Evolutionary conservation across 129 eudicot species (phyloP), one percentile per base, ranked within the genome.

Genomic region (Helianthus tuberosus): DNA sequence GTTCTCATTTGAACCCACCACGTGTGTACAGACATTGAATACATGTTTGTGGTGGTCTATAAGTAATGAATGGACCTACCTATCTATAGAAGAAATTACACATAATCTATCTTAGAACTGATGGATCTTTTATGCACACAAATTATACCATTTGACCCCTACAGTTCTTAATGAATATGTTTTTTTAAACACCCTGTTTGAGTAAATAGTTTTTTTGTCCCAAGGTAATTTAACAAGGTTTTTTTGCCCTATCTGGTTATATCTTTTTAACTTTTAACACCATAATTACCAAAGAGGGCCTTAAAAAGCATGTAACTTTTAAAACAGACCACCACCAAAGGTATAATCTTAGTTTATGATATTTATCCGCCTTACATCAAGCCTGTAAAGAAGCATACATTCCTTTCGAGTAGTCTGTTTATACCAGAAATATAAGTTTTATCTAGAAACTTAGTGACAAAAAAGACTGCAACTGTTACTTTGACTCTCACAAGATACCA

Each of bases 91-190:
- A 36, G 20, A 71, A 17, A 53, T 29, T 25, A 55, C 75, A 71
- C 53, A 20, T 55, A 71, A 71, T 71, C 9, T n/a, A 35, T 52
- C 16, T 32, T 32, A 39, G 11, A 54, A 55, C 75, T 13, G 41
- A 36, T 71, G 13, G 14, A 38, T 53, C 53, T 39, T 55, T 10
- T 69, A 65, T 65, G 23, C 72, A 67, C 72, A 67, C 6, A 67
- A 66, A 2, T 3, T 32, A 44, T 66, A 12, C 73, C 59, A 68
- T 68, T 67, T 68, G 54, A 68, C 39, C 54, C 65, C 64, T 59
- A 12, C 11, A 11, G 65, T 8, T 59, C 41, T 27, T 46, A 17
- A 66, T 13, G 27, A 43, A 8, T 8, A 43, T 43, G 47, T 9
- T 43, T 43, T 41, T 8, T 43, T 43, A 43, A 43, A 43, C 47